Base-by-base conservation (phyloP, 1,284 basidiomycete genomes). In the Trametes versicolor region DNA sequence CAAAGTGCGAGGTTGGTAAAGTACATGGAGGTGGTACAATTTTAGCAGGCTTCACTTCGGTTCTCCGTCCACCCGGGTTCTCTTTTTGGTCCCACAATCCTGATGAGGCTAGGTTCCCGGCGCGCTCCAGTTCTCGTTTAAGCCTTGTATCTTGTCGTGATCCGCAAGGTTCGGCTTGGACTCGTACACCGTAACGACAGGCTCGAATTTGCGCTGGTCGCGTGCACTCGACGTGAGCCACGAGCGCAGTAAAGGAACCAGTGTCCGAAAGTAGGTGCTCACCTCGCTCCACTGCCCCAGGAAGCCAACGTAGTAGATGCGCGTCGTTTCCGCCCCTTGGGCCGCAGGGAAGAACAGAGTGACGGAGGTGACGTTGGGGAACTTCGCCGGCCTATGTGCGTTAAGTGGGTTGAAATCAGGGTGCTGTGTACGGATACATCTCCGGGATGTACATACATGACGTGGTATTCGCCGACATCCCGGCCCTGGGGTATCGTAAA, bases 391-490 rank as follows among this genome's bases (percentile, higher is more conserved):
- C 76, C 93, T 72, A 21, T 1, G 32, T 19, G 49, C 36, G 25
- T 23, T 23, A 8, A 49, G 25, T n/a, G 10, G 36, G 32, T 8
- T 25, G 29, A 39, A 9, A 39, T 12, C 10, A 39, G 5, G 15
- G 12, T 10, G 37, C 10, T 17, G 15, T 39, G 37, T 19, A 45
- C 8, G 43, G 21, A 19, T 8, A 4, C 3, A 19, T 2, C 19
- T n/a, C 3, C 12, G 23, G 17, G 10, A 32, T 8, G 12, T 21
- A 58, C 65, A 2, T 48, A 73, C 75, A 77, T 72, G 43, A 90
- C 93, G 87, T 93, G 69, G 91, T 94, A 94, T 75, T 94, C 91
- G 56, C 90, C 91, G 17, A 94, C 83, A 52, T 92, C 91, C 62
- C 87, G 81, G 21, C 87, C 87, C 72, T 89, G 83, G 0, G 87